Evolutionary conservation across 345 rosid genomes (phyloP).

Genomic region (Aegle marmelos): DNA sequence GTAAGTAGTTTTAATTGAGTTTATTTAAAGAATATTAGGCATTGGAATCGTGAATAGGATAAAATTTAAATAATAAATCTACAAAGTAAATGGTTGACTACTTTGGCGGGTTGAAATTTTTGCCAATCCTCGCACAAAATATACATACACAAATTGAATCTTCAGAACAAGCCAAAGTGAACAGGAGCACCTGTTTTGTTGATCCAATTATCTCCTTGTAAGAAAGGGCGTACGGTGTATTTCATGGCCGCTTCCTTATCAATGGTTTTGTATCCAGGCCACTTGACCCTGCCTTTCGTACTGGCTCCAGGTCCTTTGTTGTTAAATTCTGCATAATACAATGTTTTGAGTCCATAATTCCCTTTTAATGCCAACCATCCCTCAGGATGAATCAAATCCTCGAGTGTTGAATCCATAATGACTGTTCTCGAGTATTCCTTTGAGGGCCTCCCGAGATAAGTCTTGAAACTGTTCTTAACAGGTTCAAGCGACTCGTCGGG

Average conservation of each 20-base stretch:
- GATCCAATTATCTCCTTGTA: constrained; percentile 55
- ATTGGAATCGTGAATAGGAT: no score
- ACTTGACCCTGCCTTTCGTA: constrained; percentile 53
- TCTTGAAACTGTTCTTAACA: constrained; percentile 33
- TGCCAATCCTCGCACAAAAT: no score
- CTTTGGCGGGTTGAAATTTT: no score
- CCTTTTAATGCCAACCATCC: constrained; percentile 74
- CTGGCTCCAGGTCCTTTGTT: constrained; percentile 59
- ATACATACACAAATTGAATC: no score
- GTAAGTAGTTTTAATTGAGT: no score
- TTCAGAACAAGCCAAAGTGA: constrained; percentile 35
- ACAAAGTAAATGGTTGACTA: no score
- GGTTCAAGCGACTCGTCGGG: constrained; percentile 47
- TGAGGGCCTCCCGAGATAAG: constrained; percentile 83
- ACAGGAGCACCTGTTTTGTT: constrained; percentile 31
- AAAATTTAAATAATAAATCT: no score
- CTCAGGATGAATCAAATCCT: constrained; percentile 60
- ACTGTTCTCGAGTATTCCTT: constrained; percentile 63
- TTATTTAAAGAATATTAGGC: no score
- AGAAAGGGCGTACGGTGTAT: constrained; percentile 58
- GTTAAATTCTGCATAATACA: constrained; percentile 65
- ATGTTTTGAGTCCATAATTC: constrained; percentile 43
- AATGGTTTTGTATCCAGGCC: constrained; percentile 64
- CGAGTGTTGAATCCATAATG: constrained; percentile 70
- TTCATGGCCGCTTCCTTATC: constrained; percentile 45